phyloP scores from a whole-genome alignment of 352 stramenopile species.

The Peronospora belbahrii region DNA sequence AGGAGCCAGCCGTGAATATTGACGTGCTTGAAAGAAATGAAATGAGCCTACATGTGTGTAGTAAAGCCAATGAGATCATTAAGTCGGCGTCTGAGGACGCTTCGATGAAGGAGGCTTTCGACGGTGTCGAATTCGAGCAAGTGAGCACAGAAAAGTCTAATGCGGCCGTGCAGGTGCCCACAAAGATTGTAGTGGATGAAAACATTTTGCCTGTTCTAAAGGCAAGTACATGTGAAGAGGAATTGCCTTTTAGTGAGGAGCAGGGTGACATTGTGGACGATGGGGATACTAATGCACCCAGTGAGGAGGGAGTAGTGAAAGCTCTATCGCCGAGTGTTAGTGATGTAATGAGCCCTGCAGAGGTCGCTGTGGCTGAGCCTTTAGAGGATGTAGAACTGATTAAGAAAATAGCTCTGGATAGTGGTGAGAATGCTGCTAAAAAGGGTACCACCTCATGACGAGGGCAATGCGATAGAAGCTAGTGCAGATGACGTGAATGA shows the following conservation, averaged over 20 bases:
- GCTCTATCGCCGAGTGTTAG: constrained; percentile 8
- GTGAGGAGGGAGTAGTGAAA: constrained; percentile 3
- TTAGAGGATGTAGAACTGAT: constrained; percentile 7
- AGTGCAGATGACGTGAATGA: constrained; percentile 9
- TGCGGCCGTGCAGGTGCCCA: constrained; percentile 1
- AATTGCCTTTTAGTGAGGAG: constrained; percentile 5
- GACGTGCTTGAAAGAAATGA: constrained; percentile 18
- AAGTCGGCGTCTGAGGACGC: constrained; percentile 8
- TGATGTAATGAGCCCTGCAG: constrained; percentile 13
- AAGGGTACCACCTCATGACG: not conserved
- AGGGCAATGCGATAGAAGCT: constrained; percentile 12
- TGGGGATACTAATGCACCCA: constrained; percentile 1
- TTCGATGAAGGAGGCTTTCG: constrained; percentile 24
- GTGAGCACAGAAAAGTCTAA: constrained; percentile 2
- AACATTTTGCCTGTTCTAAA: constrained; percentile 19
- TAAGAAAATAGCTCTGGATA: constrained; percentile 1
- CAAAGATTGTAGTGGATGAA: constrained; percentile 5
- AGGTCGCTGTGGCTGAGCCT: constrained; percentile 9
- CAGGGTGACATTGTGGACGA: constrained; percentile 2
- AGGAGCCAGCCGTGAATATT: constrained; percentile 12
- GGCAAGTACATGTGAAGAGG: constrained; percentile 14
- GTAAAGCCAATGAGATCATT: constrained; percentile 25
- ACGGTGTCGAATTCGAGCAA: constrained; percentile 6
- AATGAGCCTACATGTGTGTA: not conserved
- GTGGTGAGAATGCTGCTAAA: constrained; percentile 4